These are phyloP conservation scores for Dipodascus albidus DNA, from an alignment of 805 yeast species.

Conservation along the genomic window DNA sequence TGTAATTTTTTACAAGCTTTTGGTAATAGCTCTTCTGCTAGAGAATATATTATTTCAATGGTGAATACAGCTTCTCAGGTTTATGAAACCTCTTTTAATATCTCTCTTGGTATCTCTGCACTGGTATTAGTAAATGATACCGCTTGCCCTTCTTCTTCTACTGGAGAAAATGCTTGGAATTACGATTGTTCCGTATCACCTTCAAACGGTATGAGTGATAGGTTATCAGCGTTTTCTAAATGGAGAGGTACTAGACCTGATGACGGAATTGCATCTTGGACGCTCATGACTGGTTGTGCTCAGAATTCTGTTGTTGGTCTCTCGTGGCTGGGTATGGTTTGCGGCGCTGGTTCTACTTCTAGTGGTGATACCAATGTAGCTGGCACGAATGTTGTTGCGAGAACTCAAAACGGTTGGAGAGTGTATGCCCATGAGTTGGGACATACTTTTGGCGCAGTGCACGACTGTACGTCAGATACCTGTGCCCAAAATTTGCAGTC, in stretches of 20 bases:
- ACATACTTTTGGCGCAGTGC: constrained; percentile 31
- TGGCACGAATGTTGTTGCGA: constrained; percentile 26
- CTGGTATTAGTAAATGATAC: constrained; percentile 20
- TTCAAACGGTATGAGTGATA: constrained; percentile 15
- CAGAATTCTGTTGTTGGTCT: constrained; percentile 27
- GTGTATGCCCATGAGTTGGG: constrained; percentile 31
- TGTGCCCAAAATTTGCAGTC: constrained; percentile 20
- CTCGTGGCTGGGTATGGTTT: constrained; percentile 27
- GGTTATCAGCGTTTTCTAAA: constrained; percentile 20
- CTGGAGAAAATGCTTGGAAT: constrained; percentile 19
- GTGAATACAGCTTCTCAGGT: constrained; percentile 26
- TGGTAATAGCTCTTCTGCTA: constrained; percentile 17
- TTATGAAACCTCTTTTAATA: constrained; percentile 26
- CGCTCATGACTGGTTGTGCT: constrained; percentile 24
- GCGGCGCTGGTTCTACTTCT: constrained; percentile 13
- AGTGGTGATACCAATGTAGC: constrained; percentile 15
- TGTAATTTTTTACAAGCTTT: constrained; percentile 23
- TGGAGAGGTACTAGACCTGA: constrained; percentile 24
- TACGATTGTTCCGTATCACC: constrained; percentile 14
- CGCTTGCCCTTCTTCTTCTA: constrained; percentile 11
- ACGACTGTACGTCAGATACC: constrained; percentile 27
- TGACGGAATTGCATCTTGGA: constrained; percentile 28
- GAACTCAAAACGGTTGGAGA: constrained; percentile 24
- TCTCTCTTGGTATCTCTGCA: constrained; percentile 24
- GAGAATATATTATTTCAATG: constrained; percentile 21